Conservation (phyloP, 176 grass and related monocot species). For the Oryza officinalis region DNA sequence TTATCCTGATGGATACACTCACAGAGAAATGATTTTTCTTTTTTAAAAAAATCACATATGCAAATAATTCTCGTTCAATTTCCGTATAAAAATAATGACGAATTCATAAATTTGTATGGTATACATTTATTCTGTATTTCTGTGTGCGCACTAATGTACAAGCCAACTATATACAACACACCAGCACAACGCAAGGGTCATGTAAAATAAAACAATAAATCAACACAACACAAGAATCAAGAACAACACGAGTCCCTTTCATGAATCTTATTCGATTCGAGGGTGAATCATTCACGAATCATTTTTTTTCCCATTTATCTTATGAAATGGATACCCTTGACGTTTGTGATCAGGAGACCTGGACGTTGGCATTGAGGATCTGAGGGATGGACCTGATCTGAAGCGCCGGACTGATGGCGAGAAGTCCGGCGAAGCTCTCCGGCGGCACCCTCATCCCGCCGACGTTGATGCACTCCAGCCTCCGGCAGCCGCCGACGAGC, state of each 20-base stretch:
- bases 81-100: not conserved
- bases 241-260: not conserved
- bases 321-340: slow-evolving; percentile 4
- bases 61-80: not conserved
- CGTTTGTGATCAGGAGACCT: slow-evolving; percentile 36
- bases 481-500: slow-evolving; percentile 71
- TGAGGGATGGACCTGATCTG: slow-evolving; percentile 69
- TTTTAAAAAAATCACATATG: not conserved
- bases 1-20: not conserved
- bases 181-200: not conserved
- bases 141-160: slow-evolving; percentile 18
- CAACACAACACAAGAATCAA: not conserved
- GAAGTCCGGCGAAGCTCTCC: slow-evolving; percentile 66
- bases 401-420: slow-evolving; percentile 72
- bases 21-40: not conserved
- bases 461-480: slow-evolving; percentile 88
- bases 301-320: not conserved
- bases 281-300: not conserved
- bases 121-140: slow-evolving; percentile 23
- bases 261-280: slow-evolving; percentile 9
- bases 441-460: slow-evolving; percentile 77
- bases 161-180: slow-evolving; percentile 5
- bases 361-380: slow-evolving; percentile 51
- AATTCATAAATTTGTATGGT: not conserved
- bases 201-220: not conserved